Evolutionary conservation across 1,284 basidiomycete genomes (phyloP).

Genomic region (Caloboletus firmus): DNA sequence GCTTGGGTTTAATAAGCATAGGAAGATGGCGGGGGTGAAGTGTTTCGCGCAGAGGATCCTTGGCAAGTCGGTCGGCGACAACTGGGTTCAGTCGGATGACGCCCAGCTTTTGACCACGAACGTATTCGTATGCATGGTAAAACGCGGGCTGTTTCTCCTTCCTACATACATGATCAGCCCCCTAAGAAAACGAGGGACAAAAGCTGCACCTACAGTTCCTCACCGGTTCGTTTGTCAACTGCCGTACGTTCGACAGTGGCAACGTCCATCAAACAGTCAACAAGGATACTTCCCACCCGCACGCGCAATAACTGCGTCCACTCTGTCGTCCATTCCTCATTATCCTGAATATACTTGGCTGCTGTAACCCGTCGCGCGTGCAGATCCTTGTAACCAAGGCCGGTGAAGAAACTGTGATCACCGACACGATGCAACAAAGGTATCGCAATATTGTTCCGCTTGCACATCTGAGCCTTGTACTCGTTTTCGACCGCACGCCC

Average conservation of each 20-base stretch:
- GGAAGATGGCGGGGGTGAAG: constrained; percentile 93
- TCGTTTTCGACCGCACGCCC: constrained; percentile 88
- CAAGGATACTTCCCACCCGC: constrained; percentile 80
- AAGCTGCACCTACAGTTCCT: constrained; percentile 51
- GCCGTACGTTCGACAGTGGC: constrained; percentile 75
- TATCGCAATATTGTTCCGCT: constrained; percentile 58
- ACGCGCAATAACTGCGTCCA: constrained; percentile 83
- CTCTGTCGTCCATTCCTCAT: constrained; percentile 70
- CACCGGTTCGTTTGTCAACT: constrained; percentile 54
- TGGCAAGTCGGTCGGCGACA: constrained; percentile 77
- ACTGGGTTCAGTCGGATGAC: constrained; percentile 87
- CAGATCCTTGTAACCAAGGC: constrained; percentile 56
- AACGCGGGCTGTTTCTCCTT: constrained; percentile 90
- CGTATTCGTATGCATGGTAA: constrained; percentile 90
- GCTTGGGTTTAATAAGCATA: constrained; percentile 91
- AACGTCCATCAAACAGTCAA: constrained; percentile 82
- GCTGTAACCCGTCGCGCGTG: constrained; percentile 61
- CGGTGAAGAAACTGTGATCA: constrained; percentile 54
- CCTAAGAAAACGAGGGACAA: not conserved
- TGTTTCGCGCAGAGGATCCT: constrained; percentile 74
- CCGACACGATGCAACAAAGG: constrained; percentile 41
- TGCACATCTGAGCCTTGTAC: constrained; percentile 83
- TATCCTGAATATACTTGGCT: constrained; percentile 61
- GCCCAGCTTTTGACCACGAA: constrained; percentile 89
- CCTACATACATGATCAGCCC: constrained; percentile 37